Percentiles rank a stretch among this genome's conserved stretches.
Evolutionary conservation across 495 filamentous ascomycete species (phyloP).

Genomic region (Hypoxylon subgilvum): DNA sequence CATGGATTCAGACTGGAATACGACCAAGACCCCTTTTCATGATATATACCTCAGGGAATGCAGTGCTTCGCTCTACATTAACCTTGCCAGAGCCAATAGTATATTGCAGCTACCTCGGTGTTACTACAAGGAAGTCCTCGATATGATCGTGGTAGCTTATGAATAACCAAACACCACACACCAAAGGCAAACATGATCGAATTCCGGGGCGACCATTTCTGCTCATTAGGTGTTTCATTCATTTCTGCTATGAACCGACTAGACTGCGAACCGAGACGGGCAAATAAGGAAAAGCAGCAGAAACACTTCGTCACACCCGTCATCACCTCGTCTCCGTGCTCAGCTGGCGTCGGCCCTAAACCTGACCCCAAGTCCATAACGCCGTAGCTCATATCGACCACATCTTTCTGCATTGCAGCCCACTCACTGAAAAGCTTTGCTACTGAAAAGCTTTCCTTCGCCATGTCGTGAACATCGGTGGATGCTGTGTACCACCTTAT

Average conservation of each 20-base stretch:
- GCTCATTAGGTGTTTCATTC: slow-evolving; percentile 7
- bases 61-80: too few relatives aligned
- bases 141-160: too few relatives aligned
- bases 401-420: background rate
- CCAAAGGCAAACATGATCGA: background rate
- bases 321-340: slow-evolving; percentile 13
- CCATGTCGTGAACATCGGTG: background rate
- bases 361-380: slow-evolving; percentile 23
- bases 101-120: too few relatives aligned
- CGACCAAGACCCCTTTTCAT: too few relatives aligned
- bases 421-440: background rate
- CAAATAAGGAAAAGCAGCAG: background rate
- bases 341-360: too few relatives aligned
- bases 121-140: too few relatives aligned
- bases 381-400: slow-evolving; percentile 16
- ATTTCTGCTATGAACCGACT: slow-evolving; percentile 8
- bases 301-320: slow-evolving; percentile 8
- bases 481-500: background rate
- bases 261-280: background rate
- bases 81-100: too few relatives aligned
- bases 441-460: background rate
- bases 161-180: background rate
- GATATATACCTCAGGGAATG: too few relatives aligned
- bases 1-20: too few relatives aligned
- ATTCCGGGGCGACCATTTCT: background rate